These are phyloP conservation scores for Bombardia bombarda DNA, from an alignment of 495 filamentous ascomycete genomes.

Conservation along the genomic window DNA sequence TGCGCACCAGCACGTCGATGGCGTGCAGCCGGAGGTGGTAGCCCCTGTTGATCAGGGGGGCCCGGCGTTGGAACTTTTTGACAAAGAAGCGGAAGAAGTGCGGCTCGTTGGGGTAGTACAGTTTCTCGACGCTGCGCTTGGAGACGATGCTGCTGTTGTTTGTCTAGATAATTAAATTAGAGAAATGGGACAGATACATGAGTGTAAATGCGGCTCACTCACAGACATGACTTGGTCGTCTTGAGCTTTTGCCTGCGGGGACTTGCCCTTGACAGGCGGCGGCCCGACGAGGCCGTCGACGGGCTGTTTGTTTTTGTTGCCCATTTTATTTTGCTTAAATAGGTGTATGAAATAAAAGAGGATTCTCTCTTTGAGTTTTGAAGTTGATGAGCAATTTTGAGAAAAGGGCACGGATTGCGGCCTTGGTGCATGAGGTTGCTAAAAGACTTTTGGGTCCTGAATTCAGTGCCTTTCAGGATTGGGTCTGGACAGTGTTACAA, in stretches of 20 bases:
- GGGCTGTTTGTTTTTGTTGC: too few species aligned
- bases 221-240: constrained; percentile 68
- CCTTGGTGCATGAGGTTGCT: too few species aligned
- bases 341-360: too few species aligned
- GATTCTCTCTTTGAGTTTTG: too few species aligned
- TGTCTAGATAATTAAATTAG: constrained; percentile 42
- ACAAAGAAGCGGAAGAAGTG: constrained; percentile 86
- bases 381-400: too few species aligned
- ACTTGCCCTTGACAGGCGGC: too few species aligned
- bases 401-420: too few species aligned
- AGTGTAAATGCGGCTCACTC: constrained; percentile 22
- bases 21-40: constrained; percentile 82
- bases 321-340: too few species aligned
- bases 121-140: constrained; percentile 77
- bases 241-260: constrained; percentile 19
- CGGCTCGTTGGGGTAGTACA: constrained; percentile 65
- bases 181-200: not conserved
- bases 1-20: constrained; percentile 61
- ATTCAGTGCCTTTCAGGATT: too few species aligned
- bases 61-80: constrained; percentile 67
- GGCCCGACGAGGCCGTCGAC: not conserved
- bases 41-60: constrained; percentile 79
- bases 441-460: too few species aligned
- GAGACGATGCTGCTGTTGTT: constrained; percentile 87
- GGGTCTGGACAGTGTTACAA: too few species aligned